Percentiles rank a stretch among this genome's conserved stretches.
phyloP scores from a whole-genome alignment of 208 protist genomes.

The Sergeia podlipaevii region DNA sequence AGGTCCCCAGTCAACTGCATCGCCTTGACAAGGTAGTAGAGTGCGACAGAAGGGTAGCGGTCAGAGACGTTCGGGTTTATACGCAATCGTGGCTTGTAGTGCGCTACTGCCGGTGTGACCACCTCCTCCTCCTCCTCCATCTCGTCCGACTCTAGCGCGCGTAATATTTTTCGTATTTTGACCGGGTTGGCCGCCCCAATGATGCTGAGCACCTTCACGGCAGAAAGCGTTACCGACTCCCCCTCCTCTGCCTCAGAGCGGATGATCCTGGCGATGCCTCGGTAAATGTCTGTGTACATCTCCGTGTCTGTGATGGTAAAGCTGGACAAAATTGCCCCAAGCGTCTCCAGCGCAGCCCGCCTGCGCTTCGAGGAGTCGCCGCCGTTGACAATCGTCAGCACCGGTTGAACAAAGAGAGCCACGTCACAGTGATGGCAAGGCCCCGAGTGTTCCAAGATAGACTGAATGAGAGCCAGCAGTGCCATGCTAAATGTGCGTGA shows the following conservation, averaged over 20 bases:
- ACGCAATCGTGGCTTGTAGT: conserved; percentile 73
- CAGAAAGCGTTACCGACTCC: conserved; percentile 52
- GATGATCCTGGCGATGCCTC: conserved; percentile 72
- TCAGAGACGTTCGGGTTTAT: conserved; percentile 64
- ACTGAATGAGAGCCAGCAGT: conserved; percentile 62
- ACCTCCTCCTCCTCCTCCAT: conserved; percentile 82
- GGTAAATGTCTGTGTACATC: conserved; percentile 58
- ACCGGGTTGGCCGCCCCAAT: conserved; percentile 83
- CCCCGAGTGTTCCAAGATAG: conserved; percentile 66
- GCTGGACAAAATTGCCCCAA: conserved; percentile 73
- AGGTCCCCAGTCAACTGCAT: conserved; percentile 77
- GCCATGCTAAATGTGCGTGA: conserved; percentile 71
- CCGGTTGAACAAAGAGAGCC: conserved; percentile 38
- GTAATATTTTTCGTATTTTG: conserved; percentile 63
- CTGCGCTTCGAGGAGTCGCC: conserved; percentile 68
- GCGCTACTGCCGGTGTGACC: conserved; percentile 68
- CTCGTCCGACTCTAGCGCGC: conserved; percentile 64
- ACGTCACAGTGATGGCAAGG: conserved; percentile 54
- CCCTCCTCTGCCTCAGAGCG: conserved; percentile 75
- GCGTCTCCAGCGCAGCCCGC: conserved; percentile 61
- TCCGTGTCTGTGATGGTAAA: conserved; percentile 46
- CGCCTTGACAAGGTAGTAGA: conserved; percentile 83
- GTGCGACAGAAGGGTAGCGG: conserved; percentile 70
- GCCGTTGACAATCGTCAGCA: conserved; percentile 68
- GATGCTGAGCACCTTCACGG: conserved; percentile 71